Base-by-base conservation (phyloP, 2,329 filamentous ascomycete genomes). In the Venturia effusa region DNA sequence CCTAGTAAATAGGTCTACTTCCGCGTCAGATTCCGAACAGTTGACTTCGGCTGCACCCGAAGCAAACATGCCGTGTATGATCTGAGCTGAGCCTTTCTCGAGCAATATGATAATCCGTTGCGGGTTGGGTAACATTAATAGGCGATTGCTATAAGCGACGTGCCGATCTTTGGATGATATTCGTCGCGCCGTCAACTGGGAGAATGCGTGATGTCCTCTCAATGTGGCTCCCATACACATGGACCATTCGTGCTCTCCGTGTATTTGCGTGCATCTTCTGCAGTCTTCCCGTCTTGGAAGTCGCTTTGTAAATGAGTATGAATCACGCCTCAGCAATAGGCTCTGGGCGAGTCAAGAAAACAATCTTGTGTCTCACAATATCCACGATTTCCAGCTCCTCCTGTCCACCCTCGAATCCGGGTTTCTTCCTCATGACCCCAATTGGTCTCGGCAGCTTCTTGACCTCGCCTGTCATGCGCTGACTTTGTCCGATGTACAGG, bases 401-500 rank as follows among this genome's bases (percentile, higher is more conserved):
- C 17, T 66, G 67, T 27, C 66, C 34, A 60, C 64, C 19, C 1
- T 61, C 55, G 13, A 67, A 62, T 62, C 66, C 65, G 61, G 72
- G 69, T 57, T 80, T 81, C 70, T 83, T 84, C 67, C 86, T 82
- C 30, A 97, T 80, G n/a, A 97, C 80, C 4, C 88, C 94, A 68
- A 97, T 73, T 2, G 92, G 87, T 71, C 84, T 89, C 6, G 83
- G 83, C 61, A 97, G 77, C 76, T 92, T 96, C 80, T 92, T 96
- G 60, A 96, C 86, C 74, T 97, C 92, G 3, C 94, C 94, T 0
- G 86, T 89, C 72, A 97, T 83, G 66, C 92, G 83, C 77, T 97
- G 94, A 73, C 97, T 89, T 71, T 88, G 84, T 6, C 93, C 94
- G 4, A 97, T 84, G 72, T 93, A 96, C 60, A 97, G 78, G 71